A percentile compares a stretch with the other conserved stretches of the same genome.
Evolutionary conservation across 306 rosid genomes (phyloP).

Genomic region (Cyamopsis tetragonoloba): DNA sequence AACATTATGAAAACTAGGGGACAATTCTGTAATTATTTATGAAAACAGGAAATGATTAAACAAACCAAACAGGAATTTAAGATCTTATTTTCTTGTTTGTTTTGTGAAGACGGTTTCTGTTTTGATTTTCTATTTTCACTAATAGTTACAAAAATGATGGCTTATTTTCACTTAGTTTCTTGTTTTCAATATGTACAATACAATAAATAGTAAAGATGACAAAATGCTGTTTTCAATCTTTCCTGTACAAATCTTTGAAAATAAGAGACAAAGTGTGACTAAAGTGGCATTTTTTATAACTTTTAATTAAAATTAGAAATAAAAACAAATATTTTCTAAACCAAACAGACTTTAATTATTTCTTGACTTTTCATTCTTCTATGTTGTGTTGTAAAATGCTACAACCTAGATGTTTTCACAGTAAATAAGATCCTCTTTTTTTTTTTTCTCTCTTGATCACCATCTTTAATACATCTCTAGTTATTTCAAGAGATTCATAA

Average conservation of each 20-base stretch:
- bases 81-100: too few relatives aligned
- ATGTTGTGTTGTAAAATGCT: neutral
- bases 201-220: neutral
- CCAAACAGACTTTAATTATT: neutral
- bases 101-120: too few relatives aligned
- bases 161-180: too few relatives aligned
- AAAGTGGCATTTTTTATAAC: neutral
- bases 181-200: too few relatives aligned
- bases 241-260: neutral
- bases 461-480: neutral
- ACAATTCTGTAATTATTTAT: too few relatives aligned
- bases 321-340: neutral
- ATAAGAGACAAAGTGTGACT: too few relatives aligned
- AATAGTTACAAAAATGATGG: too few relatives aligned
- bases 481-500: slow-evolving; percentile 31
- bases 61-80: too few relatives aligned
- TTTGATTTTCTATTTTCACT: too few relatives aligned
- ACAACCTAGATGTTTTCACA: neutral
- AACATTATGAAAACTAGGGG: too few relatives aligned
- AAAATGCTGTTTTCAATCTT: neutral
- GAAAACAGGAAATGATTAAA: too few relatives aligned
- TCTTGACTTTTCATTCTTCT: neutral
- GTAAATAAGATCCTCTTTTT: too few relatives aligned
- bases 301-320: neutral
- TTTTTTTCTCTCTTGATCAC: neutral